phyloP scores from a whole-genome alignment of 2,329 filamentous ascomycete species.

The Pyrenophora teres region DNA sequence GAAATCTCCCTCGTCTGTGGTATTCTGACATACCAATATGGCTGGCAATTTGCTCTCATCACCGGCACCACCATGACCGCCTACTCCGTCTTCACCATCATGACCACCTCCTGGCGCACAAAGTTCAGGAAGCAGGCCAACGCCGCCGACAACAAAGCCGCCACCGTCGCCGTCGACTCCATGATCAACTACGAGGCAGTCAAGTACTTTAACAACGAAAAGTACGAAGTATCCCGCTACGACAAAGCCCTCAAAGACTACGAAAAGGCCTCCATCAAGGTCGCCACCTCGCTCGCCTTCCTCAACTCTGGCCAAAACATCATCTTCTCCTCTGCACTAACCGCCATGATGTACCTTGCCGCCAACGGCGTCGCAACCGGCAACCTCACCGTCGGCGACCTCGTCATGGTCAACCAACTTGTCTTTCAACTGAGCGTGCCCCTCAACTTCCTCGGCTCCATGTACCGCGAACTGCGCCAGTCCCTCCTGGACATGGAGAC shows the following conservation, averaged over 20 bases:
- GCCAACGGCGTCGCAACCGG: slow-evolving; percentile 85
- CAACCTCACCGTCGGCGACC: slow-evolving; percentile 84
- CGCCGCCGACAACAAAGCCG: slow-evolving; percentile 92
- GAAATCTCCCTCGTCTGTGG: slow-evolving; percentile 96
- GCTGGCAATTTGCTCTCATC: slow-evolving; percentile 86
- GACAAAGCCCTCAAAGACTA: slow-evolving; percentile 85
- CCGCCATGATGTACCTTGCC: slow-evolving; percentile 97
- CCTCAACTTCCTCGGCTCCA: slow-evolving; percentile 95
- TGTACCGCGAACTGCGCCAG: slow-evolving; percentile 93
- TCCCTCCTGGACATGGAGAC: slow-evolving; percentile 98
- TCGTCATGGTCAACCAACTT: slow-evolving; percentile 98
- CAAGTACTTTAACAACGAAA: slow-evolving; percentile 99
- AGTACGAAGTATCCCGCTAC: slow-evolving; percentile 88
- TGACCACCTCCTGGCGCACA: slow-evolving; percentile 94
- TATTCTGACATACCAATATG: slow-evolving; percentile 95
- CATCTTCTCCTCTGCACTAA: slow-evolving; percentile 93
- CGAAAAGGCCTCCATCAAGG: slow-evolving; percentile 93
- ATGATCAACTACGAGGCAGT: slow-evolving; percentile 99
- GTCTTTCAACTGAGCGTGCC: slow-evolving; percentile 98
- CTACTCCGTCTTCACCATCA: slow-evolving; percentile 96
- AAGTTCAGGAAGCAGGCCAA: slow-evolving; percentile 96
- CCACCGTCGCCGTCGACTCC: slow-evolving; percentile 93
- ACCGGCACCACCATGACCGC: slow-evolving; percentile 89
- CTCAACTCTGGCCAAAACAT: slow-evolving; percentile 95
- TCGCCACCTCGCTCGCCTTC: slow-evolving; percentile 88